These are phyloP conservation scores for Aspergillus bertholletiae DNA, from an alignment of 495 filamentous ascomycete species.

Conservation along the genomic window DNA sequence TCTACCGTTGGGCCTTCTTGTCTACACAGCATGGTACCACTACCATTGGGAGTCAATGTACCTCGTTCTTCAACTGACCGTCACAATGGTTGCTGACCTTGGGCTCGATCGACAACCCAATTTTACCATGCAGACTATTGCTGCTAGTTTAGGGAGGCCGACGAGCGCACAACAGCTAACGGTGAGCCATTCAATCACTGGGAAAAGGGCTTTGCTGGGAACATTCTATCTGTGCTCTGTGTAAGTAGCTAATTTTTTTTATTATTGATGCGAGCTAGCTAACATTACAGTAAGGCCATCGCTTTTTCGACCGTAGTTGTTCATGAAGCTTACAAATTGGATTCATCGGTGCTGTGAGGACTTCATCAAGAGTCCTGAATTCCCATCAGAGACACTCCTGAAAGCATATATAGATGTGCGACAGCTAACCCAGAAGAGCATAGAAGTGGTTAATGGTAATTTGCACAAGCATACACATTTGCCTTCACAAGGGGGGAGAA, in stretches of 20 bases:
- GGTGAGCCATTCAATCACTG: background rate
- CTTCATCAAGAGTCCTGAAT: background rate
- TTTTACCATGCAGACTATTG: background rate
- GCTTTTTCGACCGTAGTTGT: slow-evolving; percentile 4
- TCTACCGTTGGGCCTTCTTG: slow-evolving; percentile 6
- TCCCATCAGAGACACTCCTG: background rate
- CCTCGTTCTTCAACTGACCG: background rate
- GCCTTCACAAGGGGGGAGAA: background rate
- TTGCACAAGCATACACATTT: too few relatives aligned
- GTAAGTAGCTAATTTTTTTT: background rate
- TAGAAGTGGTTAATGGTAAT: background rate
- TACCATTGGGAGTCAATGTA: slow-evolving; percentile 3
- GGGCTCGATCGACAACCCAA: background rate
- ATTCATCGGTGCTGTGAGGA: slow-evolving; percentile 1
- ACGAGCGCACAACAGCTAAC: background rate
- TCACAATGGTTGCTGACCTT: slow-evolving; percentile 1
- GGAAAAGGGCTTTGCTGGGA: slow-evolving; percentile 5
- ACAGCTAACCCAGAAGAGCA: background rate
- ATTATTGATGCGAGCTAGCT: background rate
- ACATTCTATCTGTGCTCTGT: slow-evolving; percentile 1
- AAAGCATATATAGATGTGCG: background rate
- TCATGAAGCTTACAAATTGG: slow-evolving; percentile 3
- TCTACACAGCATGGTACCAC: slow-evolving; percentile 5
- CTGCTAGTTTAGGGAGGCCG: background rate
- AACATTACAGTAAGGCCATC: background rate